Percentiles rank a stretch among this genome's conserved stretches.
Conservation (phyloP, 1,284 basidiomycete species). For the Melanopsichium pennsylvanicum region DNA sequence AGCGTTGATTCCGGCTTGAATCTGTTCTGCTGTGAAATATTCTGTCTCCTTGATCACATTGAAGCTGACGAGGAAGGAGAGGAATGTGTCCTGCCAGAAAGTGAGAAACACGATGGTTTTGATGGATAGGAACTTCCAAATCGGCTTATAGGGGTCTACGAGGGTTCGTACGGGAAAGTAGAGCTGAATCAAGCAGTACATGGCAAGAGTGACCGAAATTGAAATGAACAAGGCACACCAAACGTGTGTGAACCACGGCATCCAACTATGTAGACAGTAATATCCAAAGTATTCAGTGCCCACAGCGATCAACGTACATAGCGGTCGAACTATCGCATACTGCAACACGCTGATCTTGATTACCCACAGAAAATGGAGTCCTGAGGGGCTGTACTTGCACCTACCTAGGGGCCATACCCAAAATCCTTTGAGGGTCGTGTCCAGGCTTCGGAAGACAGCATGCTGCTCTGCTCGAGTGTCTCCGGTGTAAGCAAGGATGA, state of each 20-base stretch:
- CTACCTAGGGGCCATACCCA: conserved; percentile 78
- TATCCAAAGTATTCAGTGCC: conserved; percentile 74
- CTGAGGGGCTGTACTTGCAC: conserved; percentile 72
- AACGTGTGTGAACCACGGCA: conserved; percentile 74
- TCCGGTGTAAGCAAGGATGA: conserved; percentile 77
- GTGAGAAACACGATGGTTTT: conserved; percentile 81
- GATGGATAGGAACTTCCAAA: conserved; percentile 74
- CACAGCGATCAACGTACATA: conserved; percentile 74
- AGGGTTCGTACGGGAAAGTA: conserved; percentile 73
- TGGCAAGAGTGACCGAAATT: conserved; percentile 78
- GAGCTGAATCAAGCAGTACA: conserved; percentile 80
- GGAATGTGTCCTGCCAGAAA: conserved; percentile 78
- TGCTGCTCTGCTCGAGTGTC: conserved; percentile 74
- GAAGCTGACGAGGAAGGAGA: conserved; percentile 73
- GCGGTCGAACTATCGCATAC: conserved; percentile 76
- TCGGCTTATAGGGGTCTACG: conserved; percentile 73
- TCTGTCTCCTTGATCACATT: conserved; percentile 73
- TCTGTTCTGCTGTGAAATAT: conserved; percentile 76
- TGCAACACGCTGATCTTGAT: conserved; percentile 83
- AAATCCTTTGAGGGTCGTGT: conserved; percentile 68
- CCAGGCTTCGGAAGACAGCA: conserved; percentile 70
- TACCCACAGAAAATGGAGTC: conserved; percentile 75
- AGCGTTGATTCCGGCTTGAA: conserved; percentile 77
- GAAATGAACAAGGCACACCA: conserved; percentile 73
- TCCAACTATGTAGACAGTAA: conserved; percentile 78